These are phyloP conservation scores for Trichoderma sp. DNA, from an alignment of 2,329 filamentous ascomycete genomes.

Conservation along the genomic window DNA sequence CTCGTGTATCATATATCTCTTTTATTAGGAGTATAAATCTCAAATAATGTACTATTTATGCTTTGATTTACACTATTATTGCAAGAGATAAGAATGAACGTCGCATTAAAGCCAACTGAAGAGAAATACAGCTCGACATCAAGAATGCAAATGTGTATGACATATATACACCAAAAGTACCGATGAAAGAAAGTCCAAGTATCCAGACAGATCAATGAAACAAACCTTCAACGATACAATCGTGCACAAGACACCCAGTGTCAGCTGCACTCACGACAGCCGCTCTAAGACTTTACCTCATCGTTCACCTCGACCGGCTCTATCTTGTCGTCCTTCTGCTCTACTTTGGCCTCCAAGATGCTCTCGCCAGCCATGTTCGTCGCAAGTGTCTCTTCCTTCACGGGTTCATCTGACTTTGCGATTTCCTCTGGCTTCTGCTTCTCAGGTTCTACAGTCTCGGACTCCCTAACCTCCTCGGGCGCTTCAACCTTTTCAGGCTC, in stretches of 20 bases:
- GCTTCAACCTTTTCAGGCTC: neutral
- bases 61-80: neutral
- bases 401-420: conserved; percentile 10
- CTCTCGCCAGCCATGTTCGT: conserved; percentile 48
- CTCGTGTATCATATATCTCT: neutral
- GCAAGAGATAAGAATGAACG: neutral
- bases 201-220: neutral
- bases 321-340: conserved; percentile 39
- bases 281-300: conserved; percentile 25
- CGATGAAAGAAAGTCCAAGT: neutral
- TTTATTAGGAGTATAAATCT: neutral
- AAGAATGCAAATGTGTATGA: neutral
- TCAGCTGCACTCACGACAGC: neutral
- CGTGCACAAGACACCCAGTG: neutral
- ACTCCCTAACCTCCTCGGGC: neutral
- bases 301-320: conserved; percentile 41
- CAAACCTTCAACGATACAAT: neutral
- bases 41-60: neutral
- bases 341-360: conserved; percentile 42
- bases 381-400: conserved; percentile 39
- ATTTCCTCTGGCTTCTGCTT: neutral
- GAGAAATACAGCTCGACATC: neutral
- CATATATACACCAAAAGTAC: neutral
- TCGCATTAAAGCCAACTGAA: neutral
- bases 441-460: neutral